These are phyloP conservation scores for Eremomyces bilateralis DNA, from an alignment of 495 filamentous ascomycete species.

Conservation along the genomic window DNA sequence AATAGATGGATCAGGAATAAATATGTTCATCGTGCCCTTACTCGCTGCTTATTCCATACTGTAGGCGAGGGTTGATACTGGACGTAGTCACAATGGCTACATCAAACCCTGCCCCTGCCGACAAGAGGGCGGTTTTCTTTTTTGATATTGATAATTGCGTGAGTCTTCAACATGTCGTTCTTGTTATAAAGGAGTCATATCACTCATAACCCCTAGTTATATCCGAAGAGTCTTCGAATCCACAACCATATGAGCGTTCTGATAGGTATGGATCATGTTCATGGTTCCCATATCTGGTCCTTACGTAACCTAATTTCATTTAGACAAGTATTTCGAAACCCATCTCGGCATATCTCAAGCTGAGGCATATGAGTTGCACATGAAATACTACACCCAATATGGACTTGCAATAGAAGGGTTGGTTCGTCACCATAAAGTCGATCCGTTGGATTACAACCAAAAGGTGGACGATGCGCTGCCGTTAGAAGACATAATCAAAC, in stretches of 20 bases:
- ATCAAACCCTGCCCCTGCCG: no score
- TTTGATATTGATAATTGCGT: constrained; percentile 98
- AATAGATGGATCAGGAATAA: no score
- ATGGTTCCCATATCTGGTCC: no score
- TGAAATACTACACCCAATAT: constrained; percentile 85
- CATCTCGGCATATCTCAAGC: constrained; percentile 50
- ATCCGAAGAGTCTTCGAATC: constrained; percentile 41
- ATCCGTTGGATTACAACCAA: constrained; percentile 82
- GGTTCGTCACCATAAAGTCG: constrained; percentile 83
- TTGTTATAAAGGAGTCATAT: background rate
- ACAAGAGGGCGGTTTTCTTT: constrained; percentile 48
- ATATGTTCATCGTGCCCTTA: no score
- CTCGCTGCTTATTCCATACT: no score
- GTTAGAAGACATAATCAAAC: constrained; percentile 59
- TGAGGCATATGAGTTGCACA: constrained; percentile 64
- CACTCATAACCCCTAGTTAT: constrained; percentile 22
- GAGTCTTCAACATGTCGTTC: constrained; percentile 14
- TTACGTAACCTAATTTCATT: no score
- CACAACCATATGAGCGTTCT: no score
- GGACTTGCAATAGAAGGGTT: constrained; percentile 92
- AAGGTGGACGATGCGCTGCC: constrained; percentile 92
- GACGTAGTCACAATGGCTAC: no score
- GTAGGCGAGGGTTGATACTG: no score
- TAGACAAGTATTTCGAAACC: constrained; percentile 56
- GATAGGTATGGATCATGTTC: constrained; percentile 10